phyloP scores from a whole-genome alignment of 495 filamentous ascomycete species.

The Podospora conica region DNA sequence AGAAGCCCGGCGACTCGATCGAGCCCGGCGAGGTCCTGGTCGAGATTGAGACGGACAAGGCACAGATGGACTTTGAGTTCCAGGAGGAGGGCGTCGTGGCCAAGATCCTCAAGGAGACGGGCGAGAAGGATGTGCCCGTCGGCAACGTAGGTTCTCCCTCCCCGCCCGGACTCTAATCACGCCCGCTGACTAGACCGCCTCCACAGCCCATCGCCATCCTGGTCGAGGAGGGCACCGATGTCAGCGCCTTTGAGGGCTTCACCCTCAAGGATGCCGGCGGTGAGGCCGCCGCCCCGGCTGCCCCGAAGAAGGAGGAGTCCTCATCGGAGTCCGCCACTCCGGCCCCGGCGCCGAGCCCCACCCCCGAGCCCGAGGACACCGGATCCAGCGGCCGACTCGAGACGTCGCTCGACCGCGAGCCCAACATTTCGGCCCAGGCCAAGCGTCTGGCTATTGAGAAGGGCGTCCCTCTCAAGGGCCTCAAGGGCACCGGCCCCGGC shows the following conservation, averaged over 20 bases:
- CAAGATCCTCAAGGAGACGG: slow-evolving; percentile 88
- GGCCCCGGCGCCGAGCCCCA: slow-evolving; percentile 54
- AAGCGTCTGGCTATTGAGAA: slow-evolving; percentile 81
- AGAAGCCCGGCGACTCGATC: slow-evolving; percentile 86
- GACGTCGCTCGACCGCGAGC: slow-evolving; percentile 74
- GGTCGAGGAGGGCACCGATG: slow-evolving; percentile 83
- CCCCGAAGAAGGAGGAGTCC: slow-evolving; percentile 51
- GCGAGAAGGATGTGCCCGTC: slow-evolving; percentile 91
- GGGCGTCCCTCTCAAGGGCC: slow-evolving; percentile 65
- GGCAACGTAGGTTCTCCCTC: slow-evolving; percentile 67
- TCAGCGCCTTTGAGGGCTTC: slow-evolving; percentile 83
- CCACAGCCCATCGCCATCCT: slow-evolving; percentile 88
- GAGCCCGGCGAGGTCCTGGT: slow-evolving; percentile 94
- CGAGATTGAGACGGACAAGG: slow-evolving; percentile 99
- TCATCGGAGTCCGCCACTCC: slow-evolving; percentile 48
- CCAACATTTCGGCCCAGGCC: slow-evolving; percentile 63
- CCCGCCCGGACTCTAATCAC: neutral
- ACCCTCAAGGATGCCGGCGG: slow-evolving; percentile 85
- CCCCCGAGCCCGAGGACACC: slow-evolving; percentile 62
- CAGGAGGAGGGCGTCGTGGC: slow-evolving; percentile 96
- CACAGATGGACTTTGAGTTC: slow-evolving; percentile 99
- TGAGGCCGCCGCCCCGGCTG: slow-evolving; percentile 55
- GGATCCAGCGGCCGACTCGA: slow-evolving; percentile 71
- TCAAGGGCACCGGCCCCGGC: slow-evolving; percentile 84
- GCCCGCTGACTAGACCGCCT: slow-evolving; percentile 15